Base-by-base conservation (phyloP, 2,329 filamentous ascomycete species). In the Fusarium coffeatum region DNA sequence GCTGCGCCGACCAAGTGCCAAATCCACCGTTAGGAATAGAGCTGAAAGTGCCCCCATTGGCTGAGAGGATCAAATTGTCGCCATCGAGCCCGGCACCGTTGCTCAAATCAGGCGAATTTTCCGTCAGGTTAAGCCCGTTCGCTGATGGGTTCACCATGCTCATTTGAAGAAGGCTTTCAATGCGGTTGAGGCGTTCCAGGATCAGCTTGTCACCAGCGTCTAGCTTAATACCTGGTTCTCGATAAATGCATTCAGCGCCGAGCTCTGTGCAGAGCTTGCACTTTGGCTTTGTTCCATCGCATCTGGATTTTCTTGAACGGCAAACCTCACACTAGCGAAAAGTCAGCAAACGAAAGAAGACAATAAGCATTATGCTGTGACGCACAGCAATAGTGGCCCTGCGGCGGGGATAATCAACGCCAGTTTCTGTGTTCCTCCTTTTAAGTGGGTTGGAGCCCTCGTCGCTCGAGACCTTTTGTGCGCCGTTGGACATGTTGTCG, bases 131-230 rank as follows among this genome's bases (percentile, higher is more conserved):
- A 65, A 89, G 82, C 37, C 83, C 83, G 67, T 84, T 87, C 47
- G 83, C 78, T 54, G 84, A 80, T 43, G 82, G 80, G 45, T 80
- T 82, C 22, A 86, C 82, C 71, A 93, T 82, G 70, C 84, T 91
- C 68, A 90, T 89, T 77, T 94, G 91, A n/a, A 96, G 84, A 46
- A 96, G 82, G 53, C 86, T 91, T 79, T 96, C 93, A 74, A 96
- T 94, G 55, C 91, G 89, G 73, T 87, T 89, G 37, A 96, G 84
- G 59, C 91, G 90, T 77, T 95, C 93, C 40, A 96, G 82, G 66
- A 96, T 96, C 59, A 96, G 84, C 81, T 94, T 95, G 83, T 95
- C 93, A 70, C 93, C 93, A 37, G 92, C 92, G 78, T 96, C 93
- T 12, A 96, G 87, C 81, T 96, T 96, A 83, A 95, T 93, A 5